A percentile compares a stretch with the other conserved stretches of the same genome.
These are phyloP conservation scores for Rosellinia necatrix DNA, from an alignment of 2,329 filamentous ascomycete species.

Conservation along the genomic window DNA sequence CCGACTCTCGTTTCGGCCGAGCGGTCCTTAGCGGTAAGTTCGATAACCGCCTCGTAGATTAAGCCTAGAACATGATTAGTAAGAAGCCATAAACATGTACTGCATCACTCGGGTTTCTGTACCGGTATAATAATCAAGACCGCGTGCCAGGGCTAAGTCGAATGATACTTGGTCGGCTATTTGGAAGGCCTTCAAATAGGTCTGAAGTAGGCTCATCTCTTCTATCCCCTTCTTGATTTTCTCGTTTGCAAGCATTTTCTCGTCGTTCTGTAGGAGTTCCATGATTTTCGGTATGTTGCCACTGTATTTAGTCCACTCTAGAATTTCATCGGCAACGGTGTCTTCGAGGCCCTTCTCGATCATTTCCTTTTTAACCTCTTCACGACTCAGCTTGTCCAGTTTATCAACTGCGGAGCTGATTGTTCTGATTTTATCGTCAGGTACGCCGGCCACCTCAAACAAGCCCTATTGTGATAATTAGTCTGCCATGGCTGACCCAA, in stretches of 20 bases:
- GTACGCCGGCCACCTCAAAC: conserved; percentile 79
- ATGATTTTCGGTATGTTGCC: conserved; percentile 66
- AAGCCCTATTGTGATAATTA: conserved; percentile 52
- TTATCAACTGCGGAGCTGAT: conserved; percentile 82
- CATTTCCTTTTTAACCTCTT: conserved; percentile 77
- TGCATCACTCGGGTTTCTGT: not conserved
- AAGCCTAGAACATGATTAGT: conserved; percentile 42
- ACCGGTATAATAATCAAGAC: conserved; percentile 77
- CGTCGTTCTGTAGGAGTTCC: conserved; percentile 61
- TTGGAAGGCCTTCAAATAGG: conserved; percentile 69
- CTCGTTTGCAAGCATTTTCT: conserved; percentile 63
- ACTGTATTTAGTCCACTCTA: conserved; percentile 71
- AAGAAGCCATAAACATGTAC: too few relatives aligned
- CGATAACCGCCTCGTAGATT: conserved; percentile 76
- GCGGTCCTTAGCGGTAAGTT: conserved; percentile 60
- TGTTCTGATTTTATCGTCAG: conserved; percentile 71
- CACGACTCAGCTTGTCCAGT: conserved; percentile 76
- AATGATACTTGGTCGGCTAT: conserved; percentile 70
- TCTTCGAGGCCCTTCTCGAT: conserved; percentile 71
- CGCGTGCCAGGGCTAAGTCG: conserved; percentile 74
- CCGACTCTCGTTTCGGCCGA: conserved; percentile 76
- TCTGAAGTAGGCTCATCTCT: conserved; percentile 71
- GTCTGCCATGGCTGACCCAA: not conserved
- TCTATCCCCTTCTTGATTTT: conserved; percentile 70
- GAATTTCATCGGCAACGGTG: conserved; percentile 73